Base-by-base conservation (phyloP, 2,329 filamentous ascomycete species). In the Penicillium glabrum region DNA sequence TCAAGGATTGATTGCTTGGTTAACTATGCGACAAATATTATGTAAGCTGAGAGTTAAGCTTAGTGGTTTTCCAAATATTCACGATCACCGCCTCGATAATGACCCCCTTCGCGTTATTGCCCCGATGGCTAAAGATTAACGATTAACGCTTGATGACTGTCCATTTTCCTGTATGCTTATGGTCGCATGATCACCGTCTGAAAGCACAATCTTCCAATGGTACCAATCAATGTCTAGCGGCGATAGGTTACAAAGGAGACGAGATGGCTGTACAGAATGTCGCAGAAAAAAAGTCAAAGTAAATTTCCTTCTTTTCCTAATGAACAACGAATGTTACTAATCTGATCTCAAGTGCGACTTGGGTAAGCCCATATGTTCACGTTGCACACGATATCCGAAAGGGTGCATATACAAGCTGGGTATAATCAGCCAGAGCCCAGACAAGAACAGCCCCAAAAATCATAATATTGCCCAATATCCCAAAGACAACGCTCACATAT, bases 231-330 rank as follows among this genome's bases (percentile, higher is more conserved):
- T 37, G 33, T 37, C 33, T 14, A 35, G 31, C 33, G 16, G 33
- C 33, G 33, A 37, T 37, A 16, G 5, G 5, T 21, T 19, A 13
- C 46, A 21, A 16, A 47, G 46, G n/a, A 63, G 65, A 77, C 61
- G 64, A 29, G 67, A 69, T 59, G 69, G 69, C 46, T 71, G 69
- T 41, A 65, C 62, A 5, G 67, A 71, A 51, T 71, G 68, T 46
- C 61, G 65, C 11, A 61, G 67, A 39, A 71, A 69, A 45, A 71
- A 71, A 56, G 60, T 70, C 21, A 70, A 67, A 51, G 66, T 68
- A 47, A 13, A 13, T 14, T 21, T 9, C 8, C 27, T 27, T 50
- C 31, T 47, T 5, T 13, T 3, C 29, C n/a, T 46, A 13, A 35
- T 39, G 19, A 5, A 11, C 45, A n/a, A 13, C 7, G 8, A 8